Base-by-base conservation (phyloP, 768 basidiomycete species). In the Suillus clintonianus region DNA sequence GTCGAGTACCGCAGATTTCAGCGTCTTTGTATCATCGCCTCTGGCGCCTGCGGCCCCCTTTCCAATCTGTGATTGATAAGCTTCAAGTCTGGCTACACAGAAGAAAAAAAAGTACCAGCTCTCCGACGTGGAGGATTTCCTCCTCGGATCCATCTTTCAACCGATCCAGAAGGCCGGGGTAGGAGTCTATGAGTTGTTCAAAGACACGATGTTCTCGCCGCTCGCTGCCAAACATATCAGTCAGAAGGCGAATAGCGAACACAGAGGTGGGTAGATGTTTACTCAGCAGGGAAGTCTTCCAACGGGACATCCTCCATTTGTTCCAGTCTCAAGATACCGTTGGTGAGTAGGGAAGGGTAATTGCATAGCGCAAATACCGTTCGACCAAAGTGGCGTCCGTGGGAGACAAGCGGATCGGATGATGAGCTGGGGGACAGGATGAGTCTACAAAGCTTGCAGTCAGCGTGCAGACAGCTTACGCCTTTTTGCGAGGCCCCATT, bases 331-430 rank as follows among this genome's bases (percentile, higher is more conserved):
- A 62, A 30, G 17, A 71, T 47, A 32, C 69, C 65, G n/a, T 68
- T 66, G 5, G 59, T 65, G 53, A 71, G 24, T 1, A 70, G 43
- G 22, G 59, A 34, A 30, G 65, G 64, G 22, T 68, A 27, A 39
- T 56, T 57, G 48, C 68, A 71, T 5, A 69, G 53, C 4, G 67
- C 58, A 17, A 64, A 62, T 8, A 66, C 55, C 1, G 70, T 69
- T 47, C 64, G 27, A 13, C 68, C 67, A 54, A 71, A 69, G 62
- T 71, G 70, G 2, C 63, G 62, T 5, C 70, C 68, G 43, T 67
- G 64, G 41, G 64, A 61, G 22, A 64, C 55, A 17, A 71, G 59
- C n/a, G 68, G 70, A 43, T 43, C 42, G 19, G 42, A 45, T 22
- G 9, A 1, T 10, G 43, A 45, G 43, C 43, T 45, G 9, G 2